Evolutionary conservation across 305 asterid species (phyloP), one percentile per base, ranked within the genome.

Genomic region (Solanum hybrid): DNA sequence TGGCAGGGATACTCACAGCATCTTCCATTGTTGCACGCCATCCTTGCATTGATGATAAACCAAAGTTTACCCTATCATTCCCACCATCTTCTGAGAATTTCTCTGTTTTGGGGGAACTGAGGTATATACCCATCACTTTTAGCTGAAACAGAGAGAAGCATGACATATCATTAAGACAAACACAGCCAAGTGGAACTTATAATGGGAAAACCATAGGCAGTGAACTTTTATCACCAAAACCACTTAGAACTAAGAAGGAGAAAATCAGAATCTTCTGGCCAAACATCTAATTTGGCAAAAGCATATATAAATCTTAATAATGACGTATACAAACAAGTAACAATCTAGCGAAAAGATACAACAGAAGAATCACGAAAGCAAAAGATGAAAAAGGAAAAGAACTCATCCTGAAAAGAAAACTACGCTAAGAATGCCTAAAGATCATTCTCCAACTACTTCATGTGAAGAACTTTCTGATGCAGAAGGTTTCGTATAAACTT

Each of bases 11-110:
- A 93, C 98, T 95, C 89, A 97, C 99, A 80, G 99, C 99, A 94
- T 97, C 99, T 94, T 97, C 99, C 99, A 97, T 97, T 34, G 99
- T 92, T 84, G 99, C 96, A 89, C 99, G 99, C 99, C 99, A 97
- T 89, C 99, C 99, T 92, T 97, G 99, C 99, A 97, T 97, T 73
- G 98, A 95, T 86, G 99, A 97, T 89, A 95, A 88, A 31, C 99
- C 99, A 92, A 90, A 97, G 80, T 95, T 93, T 89, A 97, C 95
- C 93, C 95, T 95, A 87, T 34, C 87, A 85, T 94, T 96, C 92
- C 91, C 95, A 11, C 98, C 99, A 91, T 97, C 98, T 90, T 97
- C 98, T 32, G 99, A 97, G 45, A 93, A 87, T 88, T 97, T 96
- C 87, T 97, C 99, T 5, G 98, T 97, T 91, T 96, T 97, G 7